Evolutionary conservation across 23 red algal genomes (phyloP).

Genomic region (Gracilariopsis chorda): DNA sequence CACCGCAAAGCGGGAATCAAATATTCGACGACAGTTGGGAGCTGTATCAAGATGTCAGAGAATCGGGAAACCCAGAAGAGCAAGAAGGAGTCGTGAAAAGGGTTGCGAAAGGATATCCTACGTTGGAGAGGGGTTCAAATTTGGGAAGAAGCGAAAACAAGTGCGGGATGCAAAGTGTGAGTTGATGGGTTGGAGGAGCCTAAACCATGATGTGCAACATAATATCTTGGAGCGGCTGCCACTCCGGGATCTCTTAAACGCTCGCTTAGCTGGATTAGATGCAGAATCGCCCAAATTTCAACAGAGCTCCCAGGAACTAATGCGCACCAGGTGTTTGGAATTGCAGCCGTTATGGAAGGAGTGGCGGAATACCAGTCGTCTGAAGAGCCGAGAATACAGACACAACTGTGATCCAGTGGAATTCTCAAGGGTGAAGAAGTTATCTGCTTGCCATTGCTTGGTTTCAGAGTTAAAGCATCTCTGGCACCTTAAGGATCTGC

Average conservation of each 20-base stretch:
- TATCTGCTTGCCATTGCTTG: not conserved
- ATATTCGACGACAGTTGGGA: too few species aligned
- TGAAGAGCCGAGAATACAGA: not conserved
- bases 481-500: not conserved
- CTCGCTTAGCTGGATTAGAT: conserved; percentile 7
- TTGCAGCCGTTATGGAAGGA: not conserved
- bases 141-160: too few species aligned
- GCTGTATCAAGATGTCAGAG: too few species aligned
- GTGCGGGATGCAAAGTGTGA: too few species aligned
- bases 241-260: not conserved
- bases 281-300: not conserved
- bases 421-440: not conserved
- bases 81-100: too few species aligned
- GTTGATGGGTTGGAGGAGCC: not conserved
- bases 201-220: not conserved
- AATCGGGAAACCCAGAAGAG: too few species aligned
- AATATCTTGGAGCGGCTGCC: not conserved
- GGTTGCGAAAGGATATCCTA: too few species aligned
- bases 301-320: not conserved
- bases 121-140: too few species aligned
- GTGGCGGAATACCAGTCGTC: not conserved
- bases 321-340: not conserved
- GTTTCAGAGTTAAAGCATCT: not conserved
- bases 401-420: not conserved
- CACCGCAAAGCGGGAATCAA: too few species aligned